Base-by-base conservation (phyloP, 495 filamentous ascomycete genomes). In the Pseudevernia furfuracea region DNA sequence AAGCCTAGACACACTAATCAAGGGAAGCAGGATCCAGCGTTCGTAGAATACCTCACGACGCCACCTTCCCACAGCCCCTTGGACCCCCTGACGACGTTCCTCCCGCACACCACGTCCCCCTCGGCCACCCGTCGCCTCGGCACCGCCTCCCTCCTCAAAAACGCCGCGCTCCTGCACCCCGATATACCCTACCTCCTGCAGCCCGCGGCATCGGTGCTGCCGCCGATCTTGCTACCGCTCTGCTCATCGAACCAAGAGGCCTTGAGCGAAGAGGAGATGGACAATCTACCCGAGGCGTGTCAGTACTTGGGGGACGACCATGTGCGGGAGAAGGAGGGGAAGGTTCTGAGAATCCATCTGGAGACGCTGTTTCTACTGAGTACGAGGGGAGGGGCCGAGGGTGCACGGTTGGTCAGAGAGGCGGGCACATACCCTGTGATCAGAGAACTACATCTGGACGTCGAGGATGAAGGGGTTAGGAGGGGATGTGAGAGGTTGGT, bases 71-170 rank as follows among this genome's bases (percentile, higher is more conserved):
- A 87, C 63, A 87, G 87, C 64, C 85, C 92, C 65, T 71, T 94
- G 14, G 72, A 84, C 39, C 86, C 92, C 64, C 71, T 94, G 6
- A 72, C 83, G n/a, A 37, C 36, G 1, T 59, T 69, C 39, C 61
- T 65, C 30, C 62, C 53, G 0, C 52, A 62, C 36, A 66, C 66
- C n/a, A 83, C 86, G 0, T 92, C 96, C 69, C 76, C 82, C 0
- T 77, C 78, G 25, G 86, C 96, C 23, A 76, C 96, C 39, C 84
- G 93, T 62, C 79, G 93, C 63, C 91, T 89, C 68, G 94, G 94
- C 12, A 90, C 96, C 37, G 92, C 95, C n/a, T 89, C 85, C 36
- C 89, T 89, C 21, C 90, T 97, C 69, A 96, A 96, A 75, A 96
- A 95, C 71, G 86, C 86, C 41, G 83, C 87, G 59, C 88, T 89